Evolutionary conservation across 176 grass and related monocot genomes (phyloP).

Genomic region (Metroxylon sagu): DNA sequence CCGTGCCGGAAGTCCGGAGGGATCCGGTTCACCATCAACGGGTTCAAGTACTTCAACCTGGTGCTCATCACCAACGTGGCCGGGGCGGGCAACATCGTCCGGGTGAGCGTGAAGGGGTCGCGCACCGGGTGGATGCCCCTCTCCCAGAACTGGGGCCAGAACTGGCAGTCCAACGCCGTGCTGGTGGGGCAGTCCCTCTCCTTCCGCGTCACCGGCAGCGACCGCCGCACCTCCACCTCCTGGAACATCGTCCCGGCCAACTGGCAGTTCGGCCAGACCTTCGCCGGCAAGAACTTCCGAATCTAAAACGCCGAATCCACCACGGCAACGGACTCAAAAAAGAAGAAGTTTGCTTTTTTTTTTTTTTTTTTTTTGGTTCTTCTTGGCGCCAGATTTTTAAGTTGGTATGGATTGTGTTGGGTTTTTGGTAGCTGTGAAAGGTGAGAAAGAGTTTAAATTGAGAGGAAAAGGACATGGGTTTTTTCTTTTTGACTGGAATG

Average conservation of each 20-base stretch:
- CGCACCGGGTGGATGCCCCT: constrained; percentile 16
- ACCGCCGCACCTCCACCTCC: constrained; percentile 22
- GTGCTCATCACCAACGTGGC: constrained; percentile 26
- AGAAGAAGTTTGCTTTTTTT: no score
- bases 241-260: constrained; percentile 12
- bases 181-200: constrained; percentile 21
- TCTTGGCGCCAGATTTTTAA: no score
- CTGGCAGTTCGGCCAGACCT: constrained; percentile 31
- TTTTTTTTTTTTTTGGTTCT: no score
- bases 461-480: no score
- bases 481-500: no score
- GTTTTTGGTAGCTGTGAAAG: no score
- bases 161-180: constrained; percentile 23
- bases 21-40: constrained; percentile 24
- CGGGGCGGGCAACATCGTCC: constrained; percentile 16
- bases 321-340: no score
- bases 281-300: constrained; percentile 22
- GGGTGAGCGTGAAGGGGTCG: constrained; percentile 18
- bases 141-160: constrained; percentile 26
- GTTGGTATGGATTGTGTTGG: no score
- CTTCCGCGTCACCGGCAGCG: constrained; percentile 23
- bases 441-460: no score
- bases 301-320: no score
- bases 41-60: constrained; percentile 24
- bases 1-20: constrained; percentile 19